Evolutionary conservation across 805 yeast species (phyloP).

Genomic region (Metschnikowia corniflorae): DNA sequence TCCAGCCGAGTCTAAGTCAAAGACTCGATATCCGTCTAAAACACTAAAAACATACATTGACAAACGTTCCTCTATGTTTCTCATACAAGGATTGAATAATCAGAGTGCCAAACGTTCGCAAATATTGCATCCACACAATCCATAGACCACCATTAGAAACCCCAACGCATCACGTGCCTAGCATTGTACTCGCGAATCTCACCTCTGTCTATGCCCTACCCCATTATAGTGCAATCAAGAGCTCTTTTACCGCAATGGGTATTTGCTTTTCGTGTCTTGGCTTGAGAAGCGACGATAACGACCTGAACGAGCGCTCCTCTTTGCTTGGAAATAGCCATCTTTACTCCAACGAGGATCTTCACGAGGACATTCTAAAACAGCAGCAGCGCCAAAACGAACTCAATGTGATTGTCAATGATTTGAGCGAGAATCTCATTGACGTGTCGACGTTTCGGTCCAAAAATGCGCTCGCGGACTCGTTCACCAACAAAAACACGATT

Average conservation of each 20-base stretch:
- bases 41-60: too few relatives aligned
- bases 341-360: constrained; percentile 33
- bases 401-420: constrained; percentile 43
- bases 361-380: constrained; percentile 36
- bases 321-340: constrained; percentile 25
- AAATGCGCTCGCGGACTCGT: background rate
- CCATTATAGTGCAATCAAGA: background rate
- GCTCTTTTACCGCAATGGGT: constrained; percentile 34
- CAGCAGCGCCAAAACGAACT: constrained; percentile 46
- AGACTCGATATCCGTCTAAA: too few relatives aligned
- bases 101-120: too few relatives aligned
- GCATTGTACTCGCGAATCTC: too few relatives aligned
- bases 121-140: too few relatives aligned
- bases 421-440: constrained; percentile 33
- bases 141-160: too few relatives aligned
- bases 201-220: background rate
- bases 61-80: too few relatives aligned
- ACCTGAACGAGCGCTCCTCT: constrained; percentile 39
- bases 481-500: constrained; percentile 4
- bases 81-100: too few relatives aligned
- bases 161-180: too few relatives aligned
- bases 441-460: constrained; percentile 30
- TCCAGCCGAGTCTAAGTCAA: too few relatives aligned
- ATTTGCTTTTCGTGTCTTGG: constrained; percentile 46
- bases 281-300: constrained; percentile 32